Evolutionary conservation across 345 rosid species (phyloP), one percentile per base, ranked within the genome.

Genomic region (Sapria himalayana): DNA sequence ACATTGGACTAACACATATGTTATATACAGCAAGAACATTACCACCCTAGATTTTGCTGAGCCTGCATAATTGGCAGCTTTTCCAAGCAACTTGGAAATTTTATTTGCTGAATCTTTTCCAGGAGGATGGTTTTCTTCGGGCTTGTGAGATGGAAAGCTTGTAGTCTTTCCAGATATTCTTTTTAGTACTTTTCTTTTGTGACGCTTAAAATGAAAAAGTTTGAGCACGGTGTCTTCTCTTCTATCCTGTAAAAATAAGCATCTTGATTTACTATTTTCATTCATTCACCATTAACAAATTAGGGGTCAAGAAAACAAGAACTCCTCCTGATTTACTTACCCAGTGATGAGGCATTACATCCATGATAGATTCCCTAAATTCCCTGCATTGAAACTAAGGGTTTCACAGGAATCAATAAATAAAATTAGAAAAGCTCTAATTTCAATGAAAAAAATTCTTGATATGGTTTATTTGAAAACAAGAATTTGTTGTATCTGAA

Each of bases 321-420:
- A 54, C 19, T 10, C 23, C 22, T 23, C 33, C 32, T 36, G 40
- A 37, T 16, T 25, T n/a, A 51, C 67, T 65, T 61, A 91, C 95
- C 99, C 95, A 84, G 41, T 73, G 86, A 71, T 91, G 99, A 0
- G 95, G 99, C 93, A 84, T 66, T 48, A 73, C 84, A 50, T 74
- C 78, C 55, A 91, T 75, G 55, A 91, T 56, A 51, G 99, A 84
- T 72, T 89, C 95, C 63, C 99, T 71, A 49, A 79, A 84, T 48
- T 84, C 84, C 78, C 95, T 76, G 81, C 99, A 89, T 54, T 79
- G 92, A 58, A 71, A 66, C 95, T 89, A 55, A 57, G 62, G 48
- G 41, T 46, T 45, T 15, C 21, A 21, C 2, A 39, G 15, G 25
- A 10, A 31, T 29, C 11, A 12, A 5, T 1, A 12, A 17, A 43